Evolutionary conservation across 192 early-diverging fungal species (phyloP), one percentile per base, ranked within the genome.

Genomic region (Linnemannia hyalina): DNA sequence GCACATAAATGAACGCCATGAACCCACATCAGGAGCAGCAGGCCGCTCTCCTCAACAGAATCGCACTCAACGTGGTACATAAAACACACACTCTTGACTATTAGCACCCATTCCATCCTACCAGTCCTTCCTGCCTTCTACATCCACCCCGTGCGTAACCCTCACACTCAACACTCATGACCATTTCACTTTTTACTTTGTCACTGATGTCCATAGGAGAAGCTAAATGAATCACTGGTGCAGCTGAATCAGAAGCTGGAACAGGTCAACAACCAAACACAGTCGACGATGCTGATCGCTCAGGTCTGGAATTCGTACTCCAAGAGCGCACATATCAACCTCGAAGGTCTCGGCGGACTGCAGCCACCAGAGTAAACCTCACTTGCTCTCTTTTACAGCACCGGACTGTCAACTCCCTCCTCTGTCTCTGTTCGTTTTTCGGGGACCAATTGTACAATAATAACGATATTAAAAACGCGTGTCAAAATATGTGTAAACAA

Each of bases 21-120:
- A 80, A 86, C 47, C 83, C 83, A n/a, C 83, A 86, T 73, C 83
- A 86, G 60, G 83, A 86, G 41, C 83, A 86, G 20, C 83, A 86
- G 36, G 78, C 79, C 13, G 83, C 83, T 44, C 75, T 86, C 15
- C 75, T 86, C 47, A 86, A 80, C 72, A 70, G 83, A 38, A 86
- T 86, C 15, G 83, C 83, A 35, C 78, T 86, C 60, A 86, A 86
- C 44, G 83, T 86, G 35, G 82, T 83, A 78, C 26, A 65, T 65
- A 65, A 15, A 7, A 26, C n/a, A 15, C 60, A 5, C 36, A 2
- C 42, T 10, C 23, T 22, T 75, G 49, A 20, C 49, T 32, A 22
- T 55, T 11, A 23, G 6, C 35, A 0, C 8, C 9, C 9, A 16
- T 9, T 41, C 22, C 16, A 32, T 41, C 11, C 2, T 4, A 35